Conservation (phyloP, 2,329 filamentous ascomycete species). For the Colletotrichum euphorbiae region DNA sequence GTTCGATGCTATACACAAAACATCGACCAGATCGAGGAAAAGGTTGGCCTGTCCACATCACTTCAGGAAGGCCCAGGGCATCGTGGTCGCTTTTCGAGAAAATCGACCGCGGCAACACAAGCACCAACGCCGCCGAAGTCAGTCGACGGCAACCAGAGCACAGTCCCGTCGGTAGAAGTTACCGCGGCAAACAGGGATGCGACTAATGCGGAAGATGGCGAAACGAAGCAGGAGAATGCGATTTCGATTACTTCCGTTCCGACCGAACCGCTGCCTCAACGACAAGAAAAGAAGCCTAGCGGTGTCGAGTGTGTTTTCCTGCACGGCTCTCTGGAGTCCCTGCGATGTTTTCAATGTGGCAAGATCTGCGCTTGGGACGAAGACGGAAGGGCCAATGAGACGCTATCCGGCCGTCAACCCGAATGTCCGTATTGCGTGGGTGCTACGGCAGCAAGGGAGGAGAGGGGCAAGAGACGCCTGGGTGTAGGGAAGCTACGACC, state of each 20-base stretch:
- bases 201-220: not conserved
- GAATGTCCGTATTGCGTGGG: constrained; percentile 74
- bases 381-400: constrained; percentile 64
- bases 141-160: not conserved
- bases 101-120: constrained; percentile 49
- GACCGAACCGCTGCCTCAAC: not conserved
- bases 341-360: constrained; percentile 73
- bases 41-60: constrained; percentile 74
- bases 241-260: not conserved
- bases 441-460: constrained; percentile 71
- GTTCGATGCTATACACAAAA: constrained; percentile 82
- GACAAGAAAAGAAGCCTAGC: constrained; percentile 20
- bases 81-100: constrained; percentile 68
- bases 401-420: constrained; percentile 73
- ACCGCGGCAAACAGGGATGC: not conserved
- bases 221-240: not conserved
- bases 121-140: constrained; percentile 25
- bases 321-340: constrained; percentile 73
- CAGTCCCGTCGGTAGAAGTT: not conserved
- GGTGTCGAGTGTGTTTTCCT: constrained; percentile 77
- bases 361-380: constrained; percentile 71
- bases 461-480: constrained; percentile 74
- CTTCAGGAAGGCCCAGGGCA: constrained; percentile 71
- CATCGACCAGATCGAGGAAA: constrained; percentile 79
- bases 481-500: constrained; percentile 76